Evolutionary conservation across 2,329 filamentous ascomycete genomes (phyloP), one percentile per base, ranked within the genome.

Genomic region (Bipolaris victoriae): DNA sequence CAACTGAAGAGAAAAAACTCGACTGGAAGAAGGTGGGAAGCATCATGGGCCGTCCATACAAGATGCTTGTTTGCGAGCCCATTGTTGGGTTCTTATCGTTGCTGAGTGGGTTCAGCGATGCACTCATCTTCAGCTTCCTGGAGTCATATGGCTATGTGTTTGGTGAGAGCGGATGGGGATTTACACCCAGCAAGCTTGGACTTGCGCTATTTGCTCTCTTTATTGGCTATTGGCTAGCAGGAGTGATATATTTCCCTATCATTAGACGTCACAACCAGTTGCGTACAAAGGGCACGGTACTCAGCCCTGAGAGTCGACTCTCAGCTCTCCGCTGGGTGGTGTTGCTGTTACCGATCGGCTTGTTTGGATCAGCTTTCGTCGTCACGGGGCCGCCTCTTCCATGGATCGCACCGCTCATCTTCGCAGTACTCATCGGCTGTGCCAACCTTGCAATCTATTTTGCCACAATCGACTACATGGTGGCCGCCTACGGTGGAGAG

Each of bases 391-490:
- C 89, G 82, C 90, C 51, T 83, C 81, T 15, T 83, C 87, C 29
- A 81, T 88, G 80, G 77, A 90, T 62, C 87, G 87, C 83, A 0
- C 65, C 65, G 78, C 83, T 33, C 78, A 79, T 53, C 78, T 90
- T 57, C 53, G 66, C 69, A 22, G 59, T 71, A n/a, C 49, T 73
- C 7, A 87, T 92, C 49, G 90, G 89, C 18, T 87, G 91, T 50
- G 89, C 89, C 43, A 92, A 72, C 49, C 89, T 88, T 60, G 78
- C 84, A 26, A 90, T 90, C 54, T 90, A 91, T 76, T 90, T 89
- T 84, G 87, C 88, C 0, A 91, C 89, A 0, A 89, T 91, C 58
- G 88, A 92, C 72, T 92, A 92, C 78, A 91, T 91, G 86, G 84
- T 91, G 13, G 87, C 86, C 40, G 86, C 88, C 0, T 90, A 91